A percentile compares a stretch with the other conserved stretches of the same genome.
These are phyloP conservation scores for Ulota crispa DNA, from an alignment of 225 moss, liverwort and hornwort species.

Conservation along the genomic window DNA sequence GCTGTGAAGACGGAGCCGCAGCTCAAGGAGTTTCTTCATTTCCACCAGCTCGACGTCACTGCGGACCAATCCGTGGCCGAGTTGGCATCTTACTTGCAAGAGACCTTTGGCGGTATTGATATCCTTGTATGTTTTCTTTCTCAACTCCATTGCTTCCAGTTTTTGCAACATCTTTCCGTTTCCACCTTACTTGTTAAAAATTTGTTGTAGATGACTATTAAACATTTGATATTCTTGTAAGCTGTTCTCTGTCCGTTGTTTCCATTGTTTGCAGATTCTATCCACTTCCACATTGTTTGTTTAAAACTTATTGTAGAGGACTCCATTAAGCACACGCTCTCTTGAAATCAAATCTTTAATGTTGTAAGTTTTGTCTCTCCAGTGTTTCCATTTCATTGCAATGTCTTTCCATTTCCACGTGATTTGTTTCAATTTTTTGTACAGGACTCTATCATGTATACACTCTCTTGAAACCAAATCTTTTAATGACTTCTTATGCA, in stretches of 20 bases:
- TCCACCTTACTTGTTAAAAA: not conserved
- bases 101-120: slow-evolving; percentile 36
- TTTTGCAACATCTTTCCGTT: not conserved
- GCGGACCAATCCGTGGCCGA: slow-evolving; percentile 31
- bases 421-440: not conserved
- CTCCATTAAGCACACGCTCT: too few species aligned
- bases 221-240: too few species aligned
- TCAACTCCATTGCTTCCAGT: not conserved
- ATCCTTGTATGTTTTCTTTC: slow-evolving; percentile 23
- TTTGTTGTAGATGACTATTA: too few species aligned
- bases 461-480: not conserved
- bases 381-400: not conserved
- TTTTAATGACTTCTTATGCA: not conserved
- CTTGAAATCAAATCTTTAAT: too few species aligned
- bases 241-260: too few species aligned
- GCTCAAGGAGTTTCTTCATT: slow-evolving; percentile 39
- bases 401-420: not conserved
- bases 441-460: not conserved
- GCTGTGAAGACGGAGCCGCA: slow-evolving; percentile 36
- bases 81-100: slow-evolving; percentile 36
- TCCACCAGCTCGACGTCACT: slow-evolving; percentile 49
- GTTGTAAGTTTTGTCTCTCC: too few species aligned
- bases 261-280: too few species aligned
- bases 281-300: too few species aligned
- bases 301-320: too few species aligned